Percentiles rank a stretch among this genome's conserved stretches.
These are phyloP conservation scores for Paspalum vaginatum DNA, from an alignment of 176 grass and related monocot species.

Conservation along the genomic window DNA sequence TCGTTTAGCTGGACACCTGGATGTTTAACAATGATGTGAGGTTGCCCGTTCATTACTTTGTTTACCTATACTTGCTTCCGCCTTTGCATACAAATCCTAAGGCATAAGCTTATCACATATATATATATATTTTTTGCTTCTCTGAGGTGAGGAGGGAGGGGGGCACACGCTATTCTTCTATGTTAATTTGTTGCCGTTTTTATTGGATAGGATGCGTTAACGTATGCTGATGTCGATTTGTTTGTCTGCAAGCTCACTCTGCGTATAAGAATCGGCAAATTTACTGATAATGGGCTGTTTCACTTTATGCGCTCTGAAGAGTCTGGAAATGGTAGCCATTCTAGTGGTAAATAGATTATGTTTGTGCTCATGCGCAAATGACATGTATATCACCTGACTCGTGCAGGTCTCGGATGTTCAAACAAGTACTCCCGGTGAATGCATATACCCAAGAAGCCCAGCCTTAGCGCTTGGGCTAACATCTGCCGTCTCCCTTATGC, in stretches of 20 bases:
- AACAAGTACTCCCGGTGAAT: slow-evolving; percentile 46
- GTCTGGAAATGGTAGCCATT: neutral
- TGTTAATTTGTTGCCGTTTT: neutral
- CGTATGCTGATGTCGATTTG: neutral
- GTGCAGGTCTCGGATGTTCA: slow-evolving; percentile 77
- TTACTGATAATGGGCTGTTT: neutral
- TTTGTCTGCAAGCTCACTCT: neutral
- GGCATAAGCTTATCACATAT: neutral
- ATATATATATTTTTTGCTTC: neutral
- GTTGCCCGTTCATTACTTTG: too few species aligned
- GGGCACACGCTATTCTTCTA: neutral
- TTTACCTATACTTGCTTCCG: too few species aligned
- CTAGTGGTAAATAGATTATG: neutral
- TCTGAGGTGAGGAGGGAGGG: too few species aligned
- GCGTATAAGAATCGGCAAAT: neutral
- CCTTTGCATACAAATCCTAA: neutral
- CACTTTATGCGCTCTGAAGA: neutral
- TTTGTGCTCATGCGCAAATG: neutral
- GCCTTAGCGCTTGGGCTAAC: slow-evolving; percentile 75
- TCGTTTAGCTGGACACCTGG: neutral
- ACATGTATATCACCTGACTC: neutral
- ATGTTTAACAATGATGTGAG: neutral
- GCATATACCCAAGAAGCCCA: slow-evolving; percentile 85
- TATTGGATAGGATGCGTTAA: too few species aligned
- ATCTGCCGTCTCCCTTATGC: slow-evolving; percentile 74